Conservation (phyloP, 2,329 filamentous ascomycete genomes). For the Thielaviopsis euricoi region DNA sequence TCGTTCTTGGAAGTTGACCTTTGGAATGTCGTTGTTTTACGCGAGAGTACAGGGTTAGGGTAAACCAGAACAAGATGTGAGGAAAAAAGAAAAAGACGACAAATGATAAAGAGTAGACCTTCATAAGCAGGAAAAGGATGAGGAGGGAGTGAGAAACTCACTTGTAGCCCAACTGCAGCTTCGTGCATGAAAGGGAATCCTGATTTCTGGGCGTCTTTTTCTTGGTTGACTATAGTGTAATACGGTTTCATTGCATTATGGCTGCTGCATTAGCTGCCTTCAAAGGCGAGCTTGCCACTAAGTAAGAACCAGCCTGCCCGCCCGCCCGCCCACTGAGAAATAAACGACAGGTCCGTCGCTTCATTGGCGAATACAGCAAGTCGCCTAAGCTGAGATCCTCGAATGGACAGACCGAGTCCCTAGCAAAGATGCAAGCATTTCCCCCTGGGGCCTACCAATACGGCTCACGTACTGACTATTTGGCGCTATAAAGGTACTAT, state of each 20-base stretch:
- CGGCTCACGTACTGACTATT: neutral
- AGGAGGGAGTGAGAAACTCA: neutral
- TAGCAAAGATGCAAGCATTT: neutral
- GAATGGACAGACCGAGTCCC: no score
- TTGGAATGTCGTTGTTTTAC: neutral
- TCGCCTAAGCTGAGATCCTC: neutral
- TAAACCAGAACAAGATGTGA: neutral
- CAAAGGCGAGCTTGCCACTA: neutral
- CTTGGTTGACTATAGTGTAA: neutral
- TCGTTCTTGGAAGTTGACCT: neutral
- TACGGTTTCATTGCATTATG: neutral
- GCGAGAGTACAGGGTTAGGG: neutral
- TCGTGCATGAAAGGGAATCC: neutral
- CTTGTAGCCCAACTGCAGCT: neutral
- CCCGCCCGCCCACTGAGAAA: no score
- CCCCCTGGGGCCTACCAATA: neutral
- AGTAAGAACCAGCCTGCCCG: neutral
- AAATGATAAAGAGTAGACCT: neutral
- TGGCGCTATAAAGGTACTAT: no score
- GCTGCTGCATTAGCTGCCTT: neutral
- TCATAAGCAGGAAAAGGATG: neutral
- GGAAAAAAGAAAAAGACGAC: neutral
- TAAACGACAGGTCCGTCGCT: neutral
- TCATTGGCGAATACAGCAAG: neutral
- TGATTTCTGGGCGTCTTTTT: neutral